Base-by-base conservation (phyloP, 2,329 filamentous ascomycete species). In the Zopfia rhizophila region DNA sequence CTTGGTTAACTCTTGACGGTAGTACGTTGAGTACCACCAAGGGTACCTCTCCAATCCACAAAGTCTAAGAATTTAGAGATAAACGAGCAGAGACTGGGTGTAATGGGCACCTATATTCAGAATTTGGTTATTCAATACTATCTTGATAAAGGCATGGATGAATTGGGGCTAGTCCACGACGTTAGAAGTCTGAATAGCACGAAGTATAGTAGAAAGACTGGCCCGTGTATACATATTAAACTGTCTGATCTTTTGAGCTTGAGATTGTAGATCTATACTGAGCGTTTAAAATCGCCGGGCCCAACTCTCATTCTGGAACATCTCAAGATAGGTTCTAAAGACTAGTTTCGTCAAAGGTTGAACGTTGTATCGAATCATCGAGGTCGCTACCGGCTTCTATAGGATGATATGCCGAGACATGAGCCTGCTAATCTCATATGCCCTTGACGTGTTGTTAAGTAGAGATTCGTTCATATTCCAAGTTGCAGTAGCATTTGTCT, bases 351-450 rank as follows among this genome's bases (percentile, higher is more conserved):
- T 45, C 7, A 58, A 45, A 11, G 42, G 38, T 2, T 16, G 8
- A 6, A 32, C 13, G 3, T 52, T 36, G 14, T 33, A 51, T 22
- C 82, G 80, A 2, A 80, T 80, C 74, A 74, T 13, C 10, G 38
- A n/a, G 14, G 18, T 28, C 5, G 39, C 17, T 12, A 31, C 11
- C 4, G 38, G 25, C 13, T 51, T 48, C 50, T 43, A 53, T 1
- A 51, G 5, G 7, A 50, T 12, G 12, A 44, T 16, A n/a, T 40
- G 19, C 13, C 44, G 19, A 5, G 33, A 24, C 82, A 55, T 76
- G 78, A 51, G 81, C 77, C 24, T 27, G 3, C 3, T 12, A 3
- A 35, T 14, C 5, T 30, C 13, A 3, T 38, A 8, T 29, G 19
- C 12, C 11, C 13, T 3, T 13, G 12, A 10, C 6, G 18, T 18